Conservation (phyloP, 805 yeast species). For the Monosporozyma unispora region DNA sequence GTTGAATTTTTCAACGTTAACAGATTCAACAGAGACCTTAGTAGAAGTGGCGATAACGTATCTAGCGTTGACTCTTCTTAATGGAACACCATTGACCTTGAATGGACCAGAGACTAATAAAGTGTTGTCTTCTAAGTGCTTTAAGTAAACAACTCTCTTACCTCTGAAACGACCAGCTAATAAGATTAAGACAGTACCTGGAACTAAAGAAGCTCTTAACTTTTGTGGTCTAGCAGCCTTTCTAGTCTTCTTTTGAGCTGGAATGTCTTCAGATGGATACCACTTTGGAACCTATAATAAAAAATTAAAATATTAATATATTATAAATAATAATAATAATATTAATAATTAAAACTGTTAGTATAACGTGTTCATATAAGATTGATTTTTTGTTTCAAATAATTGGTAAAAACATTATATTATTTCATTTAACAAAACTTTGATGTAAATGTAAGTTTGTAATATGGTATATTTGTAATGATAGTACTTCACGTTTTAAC, state of each 20-base stretch:
- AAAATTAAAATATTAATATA: not conserved
- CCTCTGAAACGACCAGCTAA: slow-evolving; percentile 99
- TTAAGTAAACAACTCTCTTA: slow-evolving; percentile 96
- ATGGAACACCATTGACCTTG: slow-evolving; percentile 98
- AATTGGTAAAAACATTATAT: not conserved
- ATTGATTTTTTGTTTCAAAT: no score
- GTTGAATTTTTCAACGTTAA: slow-evolving; percentile 82
- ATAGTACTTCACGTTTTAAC: not conserved
- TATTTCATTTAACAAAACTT: not conserved
- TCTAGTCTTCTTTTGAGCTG: slow-evolving; percentile 80
- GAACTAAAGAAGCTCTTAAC: slow-evolving; percentile 88
- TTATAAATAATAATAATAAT: slow-evolving; percentile 1
- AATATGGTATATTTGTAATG: not conserved
- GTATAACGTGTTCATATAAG: not conserved
- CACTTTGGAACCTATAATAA: slow-evolving; percentile 63
- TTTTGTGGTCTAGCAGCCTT: slow-evolving; percentile 85
- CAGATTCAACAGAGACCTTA: slow-evolving; percentile 63
- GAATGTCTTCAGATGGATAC: slow-evolving; percentile 86
- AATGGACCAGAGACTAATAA: slow-evolving; percentile 95
- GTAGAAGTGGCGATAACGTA: slow-evolving; percentile 98
- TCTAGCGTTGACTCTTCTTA: slow-evolving; percentile 96
- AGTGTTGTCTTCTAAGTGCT: slow-evolving; percentile 94
- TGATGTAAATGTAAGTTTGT: no score
- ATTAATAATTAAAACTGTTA: no score
- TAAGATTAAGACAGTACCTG: slow-evolving; percentile 94